Evolutionary conservation across 805 yeast species (phyloP).

Genomic region (Cyberlindnera americana): DNA sequence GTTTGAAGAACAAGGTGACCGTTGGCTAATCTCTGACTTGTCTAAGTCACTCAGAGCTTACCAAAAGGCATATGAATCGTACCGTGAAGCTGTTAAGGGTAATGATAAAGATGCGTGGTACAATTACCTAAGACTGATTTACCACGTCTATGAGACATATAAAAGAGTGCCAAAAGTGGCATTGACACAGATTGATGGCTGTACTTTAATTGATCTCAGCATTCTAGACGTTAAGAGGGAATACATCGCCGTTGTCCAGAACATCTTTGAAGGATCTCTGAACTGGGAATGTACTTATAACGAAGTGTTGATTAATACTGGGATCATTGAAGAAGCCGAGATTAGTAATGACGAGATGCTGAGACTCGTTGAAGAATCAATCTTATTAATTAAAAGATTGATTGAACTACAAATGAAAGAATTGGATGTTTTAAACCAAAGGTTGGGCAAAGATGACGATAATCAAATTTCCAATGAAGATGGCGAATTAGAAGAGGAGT

Average conservation of each 20-base stretch:
- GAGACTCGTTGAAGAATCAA: constrained; percentile 4
- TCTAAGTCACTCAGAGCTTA: constrained; percentile 64
- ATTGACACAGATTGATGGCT: constrained; percentile 31
- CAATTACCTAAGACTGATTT: constrained; percentile 55
- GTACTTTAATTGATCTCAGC: constrained; percentile 3
- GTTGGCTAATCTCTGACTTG: constrained; percentile 67
- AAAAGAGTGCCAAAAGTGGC: constrained; percentile 38
- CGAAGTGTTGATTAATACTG: constrained; percentile 21
- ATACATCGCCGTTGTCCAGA: constrained; percentile 11
- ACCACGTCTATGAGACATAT: constrained; percentile 52
- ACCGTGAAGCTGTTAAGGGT: constrained; percentile 32
- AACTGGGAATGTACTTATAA: constrained; percentile 30
- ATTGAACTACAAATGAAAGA: constrained; percentile 21
- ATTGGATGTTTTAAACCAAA: constrained; percentile 19
- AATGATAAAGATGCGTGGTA: constrained; percentile 46
- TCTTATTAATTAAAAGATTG: constrained; percentile 7
- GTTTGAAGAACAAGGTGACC: constrained; percentile 72
- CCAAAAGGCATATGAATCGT: constrained; percentile 49
- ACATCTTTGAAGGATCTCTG: constrained; percentile 18
- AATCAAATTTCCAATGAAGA: too few relatives aligned
- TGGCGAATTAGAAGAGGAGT: constrained; percentile 17
- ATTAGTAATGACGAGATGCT: constrained; percentile 1
- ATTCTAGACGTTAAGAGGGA: constrained; percentile 16
- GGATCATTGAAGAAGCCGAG: constrained; percentile 12
- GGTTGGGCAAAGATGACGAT: too few relatives aligned